Evolutionary conservation across 2,329 filamentous ascomycete genomes (phyloP), one percentile per base, ranked within the genome.

Genomic region (Bipolaris bicolor): DNA sequence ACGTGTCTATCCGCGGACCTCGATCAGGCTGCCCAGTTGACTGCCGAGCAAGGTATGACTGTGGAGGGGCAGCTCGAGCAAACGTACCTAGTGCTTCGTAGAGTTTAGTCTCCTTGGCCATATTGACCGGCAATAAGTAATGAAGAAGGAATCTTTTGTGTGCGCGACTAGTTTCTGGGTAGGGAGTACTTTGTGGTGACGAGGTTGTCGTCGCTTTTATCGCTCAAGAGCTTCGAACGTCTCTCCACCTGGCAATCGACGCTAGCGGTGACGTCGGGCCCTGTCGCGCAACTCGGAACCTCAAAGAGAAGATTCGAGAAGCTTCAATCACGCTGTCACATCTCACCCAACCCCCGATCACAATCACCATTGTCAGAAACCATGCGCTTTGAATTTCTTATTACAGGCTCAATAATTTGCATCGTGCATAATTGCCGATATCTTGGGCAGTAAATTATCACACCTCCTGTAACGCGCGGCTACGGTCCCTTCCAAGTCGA

Each of bases 41-140:
- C 22, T 48, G 24, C 36, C 44, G 20, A 54, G 48, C 46, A 24
- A 54, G 48, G 45, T 60, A 55, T 33, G 56, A 52, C 53, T 44
- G 55, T 52, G 61, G 66, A 65, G 69, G 71, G 70, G 68, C 55
- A 69, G 37, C 46, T 37, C 29, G 44, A 48, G 54, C 51, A 59
- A 61, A 70, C 77, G 49, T 74, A 78, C 77, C 83, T 70, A 99
- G 84, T 63, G 87, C 84, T 78, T 98, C 92, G 83, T 99, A 99
- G 63, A 98, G 88, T 80, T 96, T 97, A 51, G 90, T 95, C 82
- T 98, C 94, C 71, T 91, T 90, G 68, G 96, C 92, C 94, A 98
- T 97, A 66, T 68, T 86, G 78, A 68, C 41, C 29, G 52, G 24
- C 31, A 53, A 31, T 58, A 49, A 58, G 26, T 45, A 46, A 37